Evolutionary conservation across 1,284 basidiomycete species (phyloP), one percentile per base, ranked within the genome.

Genomic region (Puccinia polysora): DNA sequence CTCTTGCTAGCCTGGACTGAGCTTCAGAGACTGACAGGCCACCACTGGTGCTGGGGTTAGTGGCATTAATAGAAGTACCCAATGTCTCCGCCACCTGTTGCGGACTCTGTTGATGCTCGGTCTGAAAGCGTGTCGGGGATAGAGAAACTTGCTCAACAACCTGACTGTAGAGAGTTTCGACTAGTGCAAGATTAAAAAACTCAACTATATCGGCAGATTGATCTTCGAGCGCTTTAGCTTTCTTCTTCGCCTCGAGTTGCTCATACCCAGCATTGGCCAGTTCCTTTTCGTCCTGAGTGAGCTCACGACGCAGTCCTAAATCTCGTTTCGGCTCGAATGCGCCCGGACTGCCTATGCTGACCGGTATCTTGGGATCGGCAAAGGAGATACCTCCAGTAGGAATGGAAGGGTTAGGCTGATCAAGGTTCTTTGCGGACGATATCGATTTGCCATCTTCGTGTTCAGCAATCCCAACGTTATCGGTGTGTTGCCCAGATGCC

Each of bases 261-360:
- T 85, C 85, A 77, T 88, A 88, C 1, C 86, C 86, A 30, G 86
- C 86, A 6, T 84, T 84, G n/a, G 86, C 85, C 64, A 88, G 83
- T 65, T 86, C 84, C 75, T 82, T 84, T 72, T 87, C 86, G 76
- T 87, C 86, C 76, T 85, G 83, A n/a, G 86, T 87, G 77, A 87
- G 78, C 73, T 86, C 84, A 70, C 84, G 82, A 72, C 84, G 84
- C 83, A 86, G 83, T 77, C 85, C 85, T 60, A 82, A 49, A 14
- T 70, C 74, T n/a, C 70, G 23, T 34, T 65, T 65, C 18, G 32
- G 40, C 28, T 63, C 60, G 14, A 63, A 40, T 47, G 38, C 62
- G 32, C n/a, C 60, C 5, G 30, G 49, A 32, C 15, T 45, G 18
- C 4, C 49, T 15, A 28, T 7, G 45, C 43, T 38, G 10, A 60